Evolutionary conservation across 306 rosid genomes (phyloP).

Genomic region (Cucumis melo): DNA sequence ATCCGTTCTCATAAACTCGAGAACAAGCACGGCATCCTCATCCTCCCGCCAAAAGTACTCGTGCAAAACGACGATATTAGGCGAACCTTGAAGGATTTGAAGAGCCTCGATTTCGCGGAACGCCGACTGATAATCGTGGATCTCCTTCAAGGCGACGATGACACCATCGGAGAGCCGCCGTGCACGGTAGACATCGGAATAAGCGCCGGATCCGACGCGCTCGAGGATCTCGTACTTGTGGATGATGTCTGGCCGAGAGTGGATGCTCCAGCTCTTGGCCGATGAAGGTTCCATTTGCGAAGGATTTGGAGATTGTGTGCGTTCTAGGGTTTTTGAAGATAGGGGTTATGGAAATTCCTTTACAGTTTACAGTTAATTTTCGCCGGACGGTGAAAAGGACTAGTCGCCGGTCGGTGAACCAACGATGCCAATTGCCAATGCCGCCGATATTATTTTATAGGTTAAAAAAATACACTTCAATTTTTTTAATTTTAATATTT

Average conservation of each 20-base stretch:
- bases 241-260: constrained; percentile 59
- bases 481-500: too few species aligned
- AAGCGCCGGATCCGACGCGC: constrained; percentile 75
- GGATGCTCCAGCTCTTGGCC: constrained; percentile 76
- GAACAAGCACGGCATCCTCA: constrained; percentile 81
- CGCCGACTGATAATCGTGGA: constrained; percentile 76
- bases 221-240: constrained; percentile 52
- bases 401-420: neutral
- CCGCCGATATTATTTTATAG: neutral
- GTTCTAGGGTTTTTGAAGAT: neutral
- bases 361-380: neutral
- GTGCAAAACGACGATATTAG: constrained; percentile 53
- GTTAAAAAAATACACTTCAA: too few species aligned
- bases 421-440: neutral
- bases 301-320: neutral
- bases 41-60: constrained; percentile 92
- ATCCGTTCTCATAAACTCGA: constrained; percentile 53
- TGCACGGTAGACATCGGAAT: constrained; percentile 74
- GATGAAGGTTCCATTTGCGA: constrained; percentile 35
- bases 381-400: neutral
- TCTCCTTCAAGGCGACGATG: constrained; percentile 75
- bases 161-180: constrained; percentile 51
- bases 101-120: constrained; percentile 75
- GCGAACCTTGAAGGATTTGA: constrained; percentile 36
- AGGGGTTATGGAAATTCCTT: neutral